Percentiles rank a stretch among this genome's conserved stretches.
These are phyloP conservation scores for Candida tunisiensis DNA, from an alignment of 1,139 yeast species.

Conservation along the genomic window DNA sequence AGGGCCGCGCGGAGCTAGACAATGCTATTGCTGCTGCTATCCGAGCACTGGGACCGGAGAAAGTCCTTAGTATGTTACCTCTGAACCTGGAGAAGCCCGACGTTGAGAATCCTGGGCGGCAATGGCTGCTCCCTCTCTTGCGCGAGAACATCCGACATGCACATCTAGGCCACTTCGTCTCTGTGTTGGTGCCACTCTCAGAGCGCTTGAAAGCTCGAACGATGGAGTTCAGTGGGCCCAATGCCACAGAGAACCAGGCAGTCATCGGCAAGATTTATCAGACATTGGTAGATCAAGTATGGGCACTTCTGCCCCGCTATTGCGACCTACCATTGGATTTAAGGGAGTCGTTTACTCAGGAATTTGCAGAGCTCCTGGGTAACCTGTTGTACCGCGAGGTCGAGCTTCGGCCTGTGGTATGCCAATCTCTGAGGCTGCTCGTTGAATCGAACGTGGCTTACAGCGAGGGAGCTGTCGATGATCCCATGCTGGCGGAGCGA, in stretches of 20 bases:
- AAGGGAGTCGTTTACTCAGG: constrained; percentile 42
- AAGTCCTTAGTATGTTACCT: constrained; percentile 58
- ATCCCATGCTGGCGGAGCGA: constrained; percentile 39
- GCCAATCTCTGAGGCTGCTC: constrained; percentile 62
- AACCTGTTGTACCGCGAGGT: constrained; percentile 58
- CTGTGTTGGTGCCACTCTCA: constrained; percentile 50
- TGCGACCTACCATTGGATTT: constrained; percentile 78
- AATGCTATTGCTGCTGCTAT: constrained; percentile 65
- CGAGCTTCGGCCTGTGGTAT: constrained; percentile 58
- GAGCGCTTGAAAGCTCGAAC: constrained; percentile 36
- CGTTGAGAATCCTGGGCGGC: constrained; percentile 46
- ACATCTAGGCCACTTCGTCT: constrained; percentile 42
- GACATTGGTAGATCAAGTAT: constrained; percentile 77
- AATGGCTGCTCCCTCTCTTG: constrained; percentile 87
- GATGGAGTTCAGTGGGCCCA: constrained; percentile 21
- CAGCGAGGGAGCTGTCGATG: constrained; percentile 40
- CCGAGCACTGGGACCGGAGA: constrained; percentile 72
- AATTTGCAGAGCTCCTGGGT: constrained; percentile 65
- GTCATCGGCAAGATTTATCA: constrained; percentile 43
- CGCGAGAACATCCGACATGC: constrained; percentile 76
- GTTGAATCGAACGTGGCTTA: constrained; percentile 65
- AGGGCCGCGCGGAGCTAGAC: constrained; percentile 67
- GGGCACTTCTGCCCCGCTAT: constrained; percentile 84
- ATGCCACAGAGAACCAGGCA: constrained; percentile 13
- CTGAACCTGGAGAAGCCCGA: constrained; percentile 41